Evolutionary conservation across 1,284 basidiomycete genomes (phyloP).

Genomic region (Golubevia pallescens): DNA sequence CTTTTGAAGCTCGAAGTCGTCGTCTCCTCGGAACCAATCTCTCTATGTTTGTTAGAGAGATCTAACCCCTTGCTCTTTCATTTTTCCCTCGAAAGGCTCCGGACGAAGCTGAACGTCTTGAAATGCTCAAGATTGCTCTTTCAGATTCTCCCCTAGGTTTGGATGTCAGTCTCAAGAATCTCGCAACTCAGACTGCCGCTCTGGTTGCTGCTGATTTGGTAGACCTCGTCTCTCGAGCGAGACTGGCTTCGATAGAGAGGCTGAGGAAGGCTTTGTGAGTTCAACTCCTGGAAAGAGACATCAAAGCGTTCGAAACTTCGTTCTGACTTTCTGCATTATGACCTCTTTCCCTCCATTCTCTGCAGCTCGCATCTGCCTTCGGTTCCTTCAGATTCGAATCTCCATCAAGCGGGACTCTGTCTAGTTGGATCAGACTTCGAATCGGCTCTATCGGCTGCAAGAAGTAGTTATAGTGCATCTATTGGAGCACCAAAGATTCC

Average conservation of each 20-base stretch:
- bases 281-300: background rate
- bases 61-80: too few relatives aligned
- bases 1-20: too few relatives aligned
- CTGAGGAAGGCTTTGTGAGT: constrained; percentile 66
- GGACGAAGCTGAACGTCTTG: constrained; percentile 75
- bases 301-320: background rate
- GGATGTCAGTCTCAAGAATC: constrained; percentile 76
- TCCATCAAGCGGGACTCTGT: constrained; percentile 69
- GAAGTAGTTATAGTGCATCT: constrained; percentile 83
- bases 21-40: too few relatives aligned
- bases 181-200: constrained; percentile 91
- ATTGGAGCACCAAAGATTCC: constrained; percentile 98
- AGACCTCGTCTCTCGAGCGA: constrained; percentile 74
- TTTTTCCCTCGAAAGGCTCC: constrained; percentile 73
- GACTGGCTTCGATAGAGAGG: constrained; percentile 72
- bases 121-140: constrained; percentile 72
- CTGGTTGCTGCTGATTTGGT: constrained; percentile 83
- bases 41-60: too few relatives aligned
- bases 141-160: constrained; percentile 70
- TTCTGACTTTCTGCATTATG: background rate
- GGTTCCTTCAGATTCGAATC: constrained; percentile 19
- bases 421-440: constrained; percentile 77
- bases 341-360: background rate
- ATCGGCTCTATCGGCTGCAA: constrained; percentile 75
- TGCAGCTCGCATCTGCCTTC: background rate